Percentiles rank a stretch among this genome's conserved stretches.
These are phyloP conservation scores for Stephania japonica DNA, from an alignment of 164 flowering plant species.

Conservation along the genomic window DNA sequence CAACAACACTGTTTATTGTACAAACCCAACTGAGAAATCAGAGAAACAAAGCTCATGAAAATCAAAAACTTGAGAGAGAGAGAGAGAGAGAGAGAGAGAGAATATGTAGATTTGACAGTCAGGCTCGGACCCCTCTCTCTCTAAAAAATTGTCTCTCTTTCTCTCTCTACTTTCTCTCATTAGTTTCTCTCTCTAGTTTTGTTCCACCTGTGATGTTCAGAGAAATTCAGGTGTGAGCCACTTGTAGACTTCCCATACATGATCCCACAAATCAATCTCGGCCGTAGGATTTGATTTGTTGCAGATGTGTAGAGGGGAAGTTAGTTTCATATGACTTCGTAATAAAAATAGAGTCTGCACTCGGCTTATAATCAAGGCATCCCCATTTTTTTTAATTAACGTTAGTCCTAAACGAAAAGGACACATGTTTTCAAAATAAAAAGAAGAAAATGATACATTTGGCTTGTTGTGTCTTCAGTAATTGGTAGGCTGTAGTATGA, in stretches of 20 bases:
- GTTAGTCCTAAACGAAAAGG: too few relatives aligned
- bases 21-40: constrained; percentile 10
- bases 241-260: not conserved
- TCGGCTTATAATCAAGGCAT: too few relatives aligned
- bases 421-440: too few relatives aligned
- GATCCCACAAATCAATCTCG: not conserved
- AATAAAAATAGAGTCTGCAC: too few relatives aligned
- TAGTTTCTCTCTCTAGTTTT: not conserved
- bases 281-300: not conserved
- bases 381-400: too few relatives aligned
- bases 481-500: too few relatives aligned
- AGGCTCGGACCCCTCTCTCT: constrained; percentile 9
- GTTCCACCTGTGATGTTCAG: constrained; percentile 2
- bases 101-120: constrained; percentile 25
- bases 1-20: not conserved
- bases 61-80: not conserved
- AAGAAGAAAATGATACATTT: too few relatives aligned
- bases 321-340: too few relatives aligned
- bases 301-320: too few relatives aligned
- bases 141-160: not conserved
- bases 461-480: too few relatives aligned
- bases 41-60: not conserved
- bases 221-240: not conserved
- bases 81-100: constrained; percentile 9
- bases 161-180: not conserved